Evolutionary conservation across 805 yeast species (phyloP), one percentile per base, ranked within the genome.

Genomic region (Myxozyma neotropica): DNA sequence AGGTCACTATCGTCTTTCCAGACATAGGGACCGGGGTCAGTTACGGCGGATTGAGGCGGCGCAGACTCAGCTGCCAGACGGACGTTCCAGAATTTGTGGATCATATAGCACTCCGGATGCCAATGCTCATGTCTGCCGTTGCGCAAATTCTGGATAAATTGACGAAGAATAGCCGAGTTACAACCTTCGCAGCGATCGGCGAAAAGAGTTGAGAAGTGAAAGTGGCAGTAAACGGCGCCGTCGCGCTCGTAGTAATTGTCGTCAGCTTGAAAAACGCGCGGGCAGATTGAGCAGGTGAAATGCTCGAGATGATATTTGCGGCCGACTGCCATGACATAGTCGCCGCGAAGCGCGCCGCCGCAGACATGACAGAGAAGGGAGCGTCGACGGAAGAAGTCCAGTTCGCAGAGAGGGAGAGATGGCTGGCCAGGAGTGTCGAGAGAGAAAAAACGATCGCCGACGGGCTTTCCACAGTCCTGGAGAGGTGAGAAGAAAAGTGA

Each of bases 71-170:
- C 85, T 27, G 87, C 81, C 23, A 94, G 78, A 58, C 85, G 81
- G 21, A 92, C 96, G 71, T 90, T 91, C 99, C 99, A 94, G 70
- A 90, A 92, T 73, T 92, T 92, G 77, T 88, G 92, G 49, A 94
- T 95, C 91, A 95, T 95, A 71, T 91, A 94, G 77, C 99, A 94
- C 72, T 95, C 98, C 1, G 97, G 98, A 74, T 94, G 99, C 99
- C 99, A 94, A 71, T 90, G 96, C 72, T 92, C 96, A 59, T 88
- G 87, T 67, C 86, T 81, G 23, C 97, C 97, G 52, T 97, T 96
- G 67, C 94, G 81, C 61, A 84, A 89, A 46, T 93, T 84, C 73
- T 93, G 97, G 38, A 93, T 96, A 73, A 91, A 94, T 71, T 94
- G 98, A 71, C 91, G 91, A 38, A 95, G 82, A 53, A 95, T 94